Conservation (phyloP, 2,329 filamentous ascomycete species). For the Botryotinia convoluta region DNA sequence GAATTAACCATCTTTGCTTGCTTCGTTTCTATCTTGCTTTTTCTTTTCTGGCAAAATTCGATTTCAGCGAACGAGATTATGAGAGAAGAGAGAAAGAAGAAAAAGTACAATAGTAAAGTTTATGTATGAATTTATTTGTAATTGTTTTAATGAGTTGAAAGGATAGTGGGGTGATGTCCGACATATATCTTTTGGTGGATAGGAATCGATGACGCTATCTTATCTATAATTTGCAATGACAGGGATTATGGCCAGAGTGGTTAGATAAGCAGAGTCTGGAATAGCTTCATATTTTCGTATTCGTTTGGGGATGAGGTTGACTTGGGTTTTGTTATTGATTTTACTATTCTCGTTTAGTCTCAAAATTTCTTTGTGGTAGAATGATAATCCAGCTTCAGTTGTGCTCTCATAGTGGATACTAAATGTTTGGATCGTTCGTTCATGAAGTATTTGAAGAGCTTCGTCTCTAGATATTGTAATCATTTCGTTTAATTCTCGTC, state of each 20-base stretch:
- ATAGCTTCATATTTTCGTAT: not conserved
- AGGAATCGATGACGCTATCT: conserved; percentile 9
- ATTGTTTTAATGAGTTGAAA: not conserved
- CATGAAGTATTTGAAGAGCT: not conserved
- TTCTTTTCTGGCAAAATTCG: not conserved
- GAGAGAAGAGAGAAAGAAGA: not conserved
- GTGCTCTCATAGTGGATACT: not conserved
- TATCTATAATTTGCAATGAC: not conserved
- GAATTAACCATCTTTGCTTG: conserved; percentile 12
- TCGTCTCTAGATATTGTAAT: not conserved
- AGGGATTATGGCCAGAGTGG: not conserved
- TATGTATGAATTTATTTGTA: not conserved
- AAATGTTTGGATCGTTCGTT: not conserved
- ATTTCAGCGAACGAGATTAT: not conserved
- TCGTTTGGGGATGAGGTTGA: not conserved
- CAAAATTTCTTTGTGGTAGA: not conserved
- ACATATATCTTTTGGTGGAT: not conserved
- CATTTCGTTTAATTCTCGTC: not conserved
- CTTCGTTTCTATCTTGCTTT: not conserved
- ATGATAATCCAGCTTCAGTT: not conserved
- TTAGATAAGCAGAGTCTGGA: not conserved
- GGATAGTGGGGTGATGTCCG: not conserved
- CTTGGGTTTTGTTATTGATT: not conserved
- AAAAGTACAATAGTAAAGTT: not conserved
- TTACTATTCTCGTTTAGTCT: not conserved